phyloP scores from a whole-genome alignment of 2,329 filamentous ascomycete species.

The Daldinia sp. region DNA sequence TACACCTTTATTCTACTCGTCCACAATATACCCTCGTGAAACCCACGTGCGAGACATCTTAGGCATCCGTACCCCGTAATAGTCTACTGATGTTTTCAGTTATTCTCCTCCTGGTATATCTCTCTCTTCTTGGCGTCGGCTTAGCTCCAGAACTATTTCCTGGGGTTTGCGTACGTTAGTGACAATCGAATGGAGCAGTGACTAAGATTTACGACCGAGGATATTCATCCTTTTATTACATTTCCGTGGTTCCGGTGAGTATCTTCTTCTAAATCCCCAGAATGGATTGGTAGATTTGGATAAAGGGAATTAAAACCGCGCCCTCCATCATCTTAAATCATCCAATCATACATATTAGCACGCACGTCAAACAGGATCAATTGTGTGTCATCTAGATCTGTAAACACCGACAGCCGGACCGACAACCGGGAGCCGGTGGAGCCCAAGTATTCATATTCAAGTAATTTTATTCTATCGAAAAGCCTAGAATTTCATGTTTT shows the following conservation, averaged over 20 bases:
- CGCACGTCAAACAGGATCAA: conserved; percentile 28
- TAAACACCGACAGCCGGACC: conserved; percentile 18
- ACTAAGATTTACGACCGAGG: conserved; percentile 1
- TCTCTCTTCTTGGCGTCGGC: conserved; percentile 13
- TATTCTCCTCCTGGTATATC: not conserved
- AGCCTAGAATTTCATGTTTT: not conserved
- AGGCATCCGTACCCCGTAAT: no score
- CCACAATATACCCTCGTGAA: not conserved
- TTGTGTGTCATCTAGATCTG: conserved; percentile 15
- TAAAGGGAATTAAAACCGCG: conserved; percentile 3
- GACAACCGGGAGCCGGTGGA: conserved; percentile 16
- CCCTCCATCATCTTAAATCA: conserved; percentile 19
- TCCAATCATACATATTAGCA: conserved; percentile 23
- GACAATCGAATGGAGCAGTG: not conserved
- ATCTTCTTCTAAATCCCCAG: not conserved
- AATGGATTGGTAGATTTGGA: not conserved
- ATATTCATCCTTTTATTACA: not conserved
- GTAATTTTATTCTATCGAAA: not conserved
- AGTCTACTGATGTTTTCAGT: conserved; percentile 3
- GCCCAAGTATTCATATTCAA: conserved; percentile 1
- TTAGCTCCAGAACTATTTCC: conserved; percentile 23
- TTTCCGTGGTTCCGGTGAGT: not conserved
- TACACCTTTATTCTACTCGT: no score
- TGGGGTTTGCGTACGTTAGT: conserved; percentile 29
- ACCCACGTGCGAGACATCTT: not conserved